Conservation (phyloP, 129 eudicot species). For the Arctium minus region DNA sequence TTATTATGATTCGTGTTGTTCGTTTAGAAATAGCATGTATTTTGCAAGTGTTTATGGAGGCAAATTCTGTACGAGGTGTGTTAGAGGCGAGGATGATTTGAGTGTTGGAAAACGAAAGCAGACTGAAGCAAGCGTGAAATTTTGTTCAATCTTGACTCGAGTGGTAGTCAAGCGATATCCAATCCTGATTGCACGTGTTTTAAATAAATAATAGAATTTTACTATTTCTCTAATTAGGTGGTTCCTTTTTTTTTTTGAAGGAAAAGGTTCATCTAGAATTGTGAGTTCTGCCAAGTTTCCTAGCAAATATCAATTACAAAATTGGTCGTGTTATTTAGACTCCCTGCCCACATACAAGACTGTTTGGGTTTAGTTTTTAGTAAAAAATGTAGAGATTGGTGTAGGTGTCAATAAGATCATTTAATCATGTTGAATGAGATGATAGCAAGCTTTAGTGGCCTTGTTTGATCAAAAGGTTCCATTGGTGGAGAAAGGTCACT, state of each 20-base stretch:
- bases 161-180: not conserved
- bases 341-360: not conserved
- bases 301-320: not conserved
- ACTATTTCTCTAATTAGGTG: not conserved
- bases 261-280: not conserved
- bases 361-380: not conserved
- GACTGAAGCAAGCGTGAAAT: not conserved
- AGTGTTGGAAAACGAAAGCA: not conserved
- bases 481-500: not conserved
- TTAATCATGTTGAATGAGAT: not conserved
- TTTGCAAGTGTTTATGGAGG: not conserved
- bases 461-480: not conserved
- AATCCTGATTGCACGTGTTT: not conserved
- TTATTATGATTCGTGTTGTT: not conserved
- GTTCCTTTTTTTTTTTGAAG: not conserved
- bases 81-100: not conserved
- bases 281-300: not conserved
- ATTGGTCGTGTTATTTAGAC: not conserved
- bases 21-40: not conserved
- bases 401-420: not conserved
- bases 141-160: not conserved
- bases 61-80: not conserved
- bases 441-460: not conserved
- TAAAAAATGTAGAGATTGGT: not conserved
- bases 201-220: not conserved